Evolutionary conservation across 1,139 yeast species (phyloP).

Genomic region (Debaryomyces udenii): DNA sequence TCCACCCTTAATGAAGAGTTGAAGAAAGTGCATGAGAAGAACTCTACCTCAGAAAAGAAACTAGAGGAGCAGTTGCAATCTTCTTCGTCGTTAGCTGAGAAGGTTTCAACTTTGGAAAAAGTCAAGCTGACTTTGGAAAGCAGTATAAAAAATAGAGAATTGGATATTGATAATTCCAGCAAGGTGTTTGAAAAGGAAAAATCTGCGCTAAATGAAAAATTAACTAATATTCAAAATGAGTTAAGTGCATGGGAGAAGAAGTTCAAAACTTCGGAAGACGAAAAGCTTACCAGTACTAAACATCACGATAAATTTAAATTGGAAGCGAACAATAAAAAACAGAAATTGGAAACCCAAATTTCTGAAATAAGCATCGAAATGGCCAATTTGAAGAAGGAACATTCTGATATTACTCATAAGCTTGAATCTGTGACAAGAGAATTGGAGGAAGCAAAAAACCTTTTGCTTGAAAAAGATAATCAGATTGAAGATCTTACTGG

Average conservation of each 20-base stretch:
- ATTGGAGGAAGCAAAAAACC: background rate
- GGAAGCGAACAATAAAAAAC: background rate
- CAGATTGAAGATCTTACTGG: background rate
- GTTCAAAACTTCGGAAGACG: background rate
- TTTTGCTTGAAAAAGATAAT: background rate
- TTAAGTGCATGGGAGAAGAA: background rate
- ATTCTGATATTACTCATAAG: background rate
- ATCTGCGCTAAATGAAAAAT: slow-evolving; percentile 2
- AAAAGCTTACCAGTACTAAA: background rate
- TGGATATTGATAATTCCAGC: background rate
- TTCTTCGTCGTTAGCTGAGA: background rate
- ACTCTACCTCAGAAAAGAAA: slow-evolving; percentile 5
- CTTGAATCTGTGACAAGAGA: background rate
- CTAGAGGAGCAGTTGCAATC: slow-evolving; percentile 3
- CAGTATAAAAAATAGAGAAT: slow-evolving; percentile 4
- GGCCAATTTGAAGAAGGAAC: slow-evolving; percentile 1
- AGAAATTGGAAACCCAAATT: background rate
- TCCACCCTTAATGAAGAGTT: slow-evolving; percentile 10
- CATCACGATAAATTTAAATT: background rate
- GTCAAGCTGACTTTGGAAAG: slow-evolving; percentile 8
- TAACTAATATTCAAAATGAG: background rate
- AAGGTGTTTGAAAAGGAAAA: slow-evolving; percentile 7
- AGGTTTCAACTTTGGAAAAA: slow-evolving; percentile 7
- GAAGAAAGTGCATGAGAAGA: slow-evolving; percentile 4
- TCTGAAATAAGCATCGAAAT: slow-evolving; percentile 8